Conservation (phyloP, 2,329 filamentous ascomycete species). For the Aspergillus ustus region DNA sequence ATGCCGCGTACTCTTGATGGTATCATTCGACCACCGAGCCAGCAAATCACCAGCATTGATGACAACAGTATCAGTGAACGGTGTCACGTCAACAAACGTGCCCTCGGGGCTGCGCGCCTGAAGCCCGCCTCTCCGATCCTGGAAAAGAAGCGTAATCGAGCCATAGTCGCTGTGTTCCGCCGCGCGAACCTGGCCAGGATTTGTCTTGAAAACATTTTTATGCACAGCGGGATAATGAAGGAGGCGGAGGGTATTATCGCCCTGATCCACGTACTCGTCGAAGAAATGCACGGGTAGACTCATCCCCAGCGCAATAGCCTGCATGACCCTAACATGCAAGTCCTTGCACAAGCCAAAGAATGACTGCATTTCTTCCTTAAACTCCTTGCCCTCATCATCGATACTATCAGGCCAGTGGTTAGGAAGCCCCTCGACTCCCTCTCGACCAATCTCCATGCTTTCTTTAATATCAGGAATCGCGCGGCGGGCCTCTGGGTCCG, state of each 20-base stretch:
- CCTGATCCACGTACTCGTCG: conserved; percentile 71
- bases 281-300: conserved; percentile 74
- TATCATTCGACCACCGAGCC: conserved; percentile 87
- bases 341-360: conserved; percentile 78
- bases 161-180: conserved; percentile 76
- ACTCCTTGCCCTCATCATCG: conserved; percentile 61
- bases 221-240: conserved; percentile 76
- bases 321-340: conserved; percentile 79
- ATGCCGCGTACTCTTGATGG: conserved; percentile 87
- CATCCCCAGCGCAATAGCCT: conserved; percentile 82
- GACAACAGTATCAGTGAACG: conserved; percentile 80
- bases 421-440: conserved; percentile 64
- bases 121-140: conserved; percentile 61
- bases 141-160: conserved; percentile 58
- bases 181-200: conserved; percentile 72
- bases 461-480: conserved; percentile 61
- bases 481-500: conserved; percentile 62
- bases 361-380: conserved; percentile 71
- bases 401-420: conserved; percentile 76
- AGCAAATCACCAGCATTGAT: conserved; percentile 89
- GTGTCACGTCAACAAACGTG: conserved; percentile 79
- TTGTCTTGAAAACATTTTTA: conserved; percentile 67
- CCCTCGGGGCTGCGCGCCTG: conserved; percentile 73
- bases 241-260: conserved; percentile 73
- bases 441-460: conserved; percentile 64